These are phyloP conservation scores for Rhizoclosmatium sp. DNA, from an alignment of 192 early-diverging fungal species.

Conservation along the genomic window DNA sequence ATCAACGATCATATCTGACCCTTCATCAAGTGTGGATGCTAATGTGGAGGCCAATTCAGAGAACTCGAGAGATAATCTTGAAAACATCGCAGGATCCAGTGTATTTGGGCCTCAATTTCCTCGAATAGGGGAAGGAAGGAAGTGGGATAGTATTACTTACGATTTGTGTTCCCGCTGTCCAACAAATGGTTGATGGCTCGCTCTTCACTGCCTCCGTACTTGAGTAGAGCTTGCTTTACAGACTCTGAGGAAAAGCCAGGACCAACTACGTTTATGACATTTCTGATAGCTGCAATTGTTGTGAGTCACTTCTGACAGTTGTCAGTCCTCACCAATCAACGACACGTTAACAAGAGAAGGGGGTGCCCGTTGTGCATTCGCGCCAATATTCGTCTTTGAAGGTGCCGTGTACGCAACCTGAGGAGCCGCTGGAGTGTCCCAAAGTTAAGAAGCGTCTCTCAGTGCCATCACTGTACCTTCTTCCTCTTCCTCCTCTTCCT, in stretches of 20 bases:
- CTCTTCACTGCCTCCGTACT: conserved; percentile 24
- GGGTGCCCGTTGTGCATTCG: not conserved
- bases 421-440: not conserved
- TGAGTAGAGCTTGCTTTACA: not conserved
- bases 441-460: not conserved
- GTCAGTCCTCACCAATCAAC: not conserved
- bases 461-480: not conserved
- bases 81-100: no score
- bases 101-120: no score
- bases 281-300: conserved; percentile 22
- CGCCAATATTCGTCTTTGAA: conserved; percentile 8
- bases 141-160: not conserved
- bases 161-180: not conserved
- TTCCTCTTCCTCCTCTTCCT: conserved; percentile 27
- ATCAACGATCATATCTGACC: no score
- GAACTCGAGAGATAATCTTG: no score
- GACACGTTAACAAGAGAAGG: not conserved
- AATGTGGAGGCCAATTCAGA: no score
- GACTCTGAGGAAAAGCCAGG: conserved; percentile 1
- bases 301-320: not conserved
- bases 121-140: not conserved
- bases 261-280: conserved; percentile 23
- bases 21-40: no score
- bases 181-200: conserved; percentile 34
- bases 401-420: conserved; percentile 25